Percentiles rank a stretch among this genome's conserved stretches.
Evolutionary conservation across 495 filamentous ascomycete species (phyloP).

Genomic region (Ramalina intermedia): DNA sequence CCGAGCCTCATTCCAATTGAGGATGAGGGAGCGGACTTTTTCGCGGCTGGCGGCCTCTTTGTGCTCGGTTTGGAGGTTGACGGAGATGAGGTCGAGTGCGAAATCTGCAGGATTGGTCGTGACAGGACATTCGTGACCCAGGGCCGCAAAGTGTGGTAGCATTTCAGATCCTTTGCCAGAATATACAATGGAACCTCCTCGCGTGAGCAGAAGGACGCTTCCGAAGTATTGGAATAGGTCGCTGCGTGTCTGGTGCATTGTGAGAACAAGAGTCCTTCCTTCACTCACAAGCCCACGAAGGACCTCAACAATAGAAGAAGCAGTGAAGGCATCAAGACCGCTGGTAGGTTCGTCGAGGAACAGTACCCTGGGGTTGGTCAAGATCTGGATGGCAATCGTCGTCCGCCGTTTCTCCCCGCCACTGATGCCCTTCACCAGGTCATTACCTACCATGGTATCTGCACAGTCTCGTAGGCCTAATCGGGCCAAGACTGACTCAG

Average conservation of each 20-base stretch:
- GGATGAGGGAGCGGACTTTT: constrained; percentile 43
- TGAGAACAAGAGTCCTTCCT: constrained; percentile 57
- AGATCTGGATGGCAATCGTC: constrained; percentile 60
- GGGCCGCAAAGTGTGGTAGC: constrained; percentile 43
- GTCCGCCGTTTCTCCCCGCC: constrained; percentile 65
- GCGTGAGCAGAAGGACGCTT: constrained; percentile 52
- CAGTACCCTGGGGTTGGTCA: constrained; percentile 56
- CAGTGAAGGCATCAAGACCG: constrained; percentile 62
- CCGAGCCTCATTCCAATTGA: constrained; percentile 28
- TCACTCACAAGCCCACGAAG: constrained; percentile 53
- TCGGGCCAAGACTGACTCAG: constrained; percentile 56
- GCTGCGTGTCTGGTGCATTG: constrained; percentile 61
- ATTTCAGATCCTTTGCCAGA: constrained; percentile 48
- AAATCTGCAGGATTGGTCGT: constrained; percentile 65
- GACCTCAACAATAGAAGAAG: constrained; percentile 59
- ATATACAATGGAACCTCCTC: constrained; percentile 53
- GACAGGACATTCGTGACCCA: constrained; percentile 47
- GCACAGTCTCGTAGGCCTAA: constrained; percentile 68
- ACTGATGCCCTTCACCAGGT: constrained; percentile 60
- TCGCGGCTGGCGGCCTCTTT: constrained; percentile 43
- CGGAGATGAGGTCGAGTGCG: constrained; percentile 58
- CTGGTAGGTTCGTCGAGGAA: constrained; percentile 64
- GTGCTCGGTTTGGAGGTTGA: constrained; percentile 48
- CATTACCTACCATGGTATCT: constrained; percentile 55
- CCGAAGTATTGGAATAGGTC: constrained; percentile 58